Conservation (phyloP, 306 rosid genomes). For the Citrullus amarus region DNA sequence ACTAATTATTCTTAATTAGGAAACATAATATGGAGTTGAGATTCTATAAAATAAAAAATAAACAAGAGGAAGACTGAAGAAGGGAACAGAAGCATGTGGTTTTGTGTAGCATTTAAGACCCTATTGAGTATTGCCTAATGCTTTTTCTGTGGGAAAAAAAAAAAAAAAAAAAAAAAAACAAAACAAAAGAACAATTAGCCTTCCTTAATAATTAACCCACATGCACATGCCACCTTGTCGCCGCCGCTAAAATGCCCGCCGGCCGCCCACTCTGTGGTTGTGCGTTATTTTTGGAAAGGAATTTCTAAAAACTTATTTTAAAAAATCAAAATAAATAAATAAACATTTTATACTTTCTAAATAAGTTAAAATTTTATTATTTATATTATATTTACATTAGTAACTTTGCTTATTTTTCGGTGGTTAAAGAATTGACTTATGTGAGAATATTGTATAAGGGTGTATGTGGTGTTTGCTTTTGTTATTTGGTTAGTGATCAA, state of each 20-base stretch:
- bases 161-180: too few relatives aligned
- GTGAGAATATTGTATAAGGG: background rate
- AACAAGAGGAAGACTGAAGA: background rate
- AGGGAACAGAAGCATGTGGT: slow-evolving; percentile 6
- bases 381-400: too few relatives aligned
- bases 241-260: background rate
- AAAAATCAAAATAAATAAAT: too few relatives aligned
- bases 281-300: background rate
- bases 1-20: background rate
- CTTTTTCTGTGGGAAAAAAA: background rate
- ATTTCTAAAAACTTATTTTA: background rate
- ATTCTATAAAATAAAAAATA: background rate
- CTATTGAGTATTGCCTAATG: background rate
- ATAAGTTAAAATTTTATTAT: too few relatives aligned
- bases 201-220: background rate
- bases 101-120: background rate
- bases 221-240: background rate
- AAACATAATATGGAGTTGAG: background rate
- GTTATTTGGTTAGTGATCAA: background rate
- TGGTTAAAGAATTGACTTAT: background rate
- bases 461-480: background rate
- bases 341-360: too few relatives aligned
- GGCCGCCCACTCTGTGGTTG: background rate
- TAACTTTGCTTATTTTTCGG: too few relatives aligned
- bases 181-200: background rate